phyloP scores from a whole-genome alignment of 768 basidiomycete genomes.

The Panaeolus papilionaceus region DNA sequence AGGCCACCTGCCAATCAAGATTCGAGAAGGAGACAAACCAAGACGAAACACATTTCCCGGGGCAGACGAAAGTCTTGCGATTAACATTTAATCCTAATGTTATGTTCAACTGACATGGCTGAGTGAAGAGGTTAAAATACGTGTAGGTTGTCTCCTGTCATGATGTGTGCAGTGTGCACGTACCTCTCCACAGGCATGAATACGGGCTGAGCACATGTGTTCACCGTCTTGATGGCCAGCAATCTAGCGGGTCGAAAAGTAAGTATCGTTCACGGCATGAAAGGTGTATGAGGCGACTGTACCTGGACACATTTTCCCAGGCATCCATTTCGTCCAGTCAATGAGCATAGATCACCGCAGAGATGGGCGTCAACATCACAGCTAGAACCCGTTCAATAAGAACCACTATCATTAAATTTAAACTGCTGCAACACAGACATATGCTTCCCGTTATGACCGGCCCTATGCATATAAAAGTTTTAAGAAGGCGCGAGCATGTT shows the following conservation, averaged over 20 bases:
- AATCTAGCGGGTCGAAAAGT: slow-evolving; percentile 39
- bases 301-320: slow-evolving; percentile 59
- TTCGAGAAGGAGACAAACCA: slow-evolving; percentile 35
- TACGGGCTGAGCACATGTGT: slow-evolving; percentile 58
- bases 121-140: background rate
- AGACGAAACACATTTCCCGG: slow-evolving; percentile 46
- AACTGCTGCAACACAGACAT: slow-evolving; percentile 43
- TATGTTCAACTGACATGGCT: slow-evolving; percentile 49
- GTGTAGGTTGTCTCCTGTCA: too few relatives aligned
- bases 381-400: slow-evolving; percentile 35
- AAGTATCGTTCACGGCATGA: background rate
- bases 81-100: slow-evolving; percentile 30
- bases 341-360: slow-evolving; percentile 57
- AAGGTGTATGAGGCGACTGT: background rate
- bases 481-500: background rate
- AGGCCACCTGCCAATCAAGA: background rate
- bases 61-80: slow-evolving; percentile 41
- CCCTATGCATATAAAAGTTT: slow-evolving; percentile 40
- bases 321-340: slow-evolving; percentile 56
- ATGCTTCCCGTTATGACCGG: slow-evolving; percentile 62
- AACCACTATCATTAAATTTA: background rate
- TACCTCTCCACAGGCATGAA: slow-evolving; percentile 64
- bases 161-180: slow-evolving; percentile 12
- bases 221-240: slow-evolving; percentile 52
- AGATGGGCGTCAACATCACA: slow-evolving; percentile 57